Conservation (phyloP, 2,329 filamentous ascomycete genomes). For the Colletotrichum aenigma region DNA sequence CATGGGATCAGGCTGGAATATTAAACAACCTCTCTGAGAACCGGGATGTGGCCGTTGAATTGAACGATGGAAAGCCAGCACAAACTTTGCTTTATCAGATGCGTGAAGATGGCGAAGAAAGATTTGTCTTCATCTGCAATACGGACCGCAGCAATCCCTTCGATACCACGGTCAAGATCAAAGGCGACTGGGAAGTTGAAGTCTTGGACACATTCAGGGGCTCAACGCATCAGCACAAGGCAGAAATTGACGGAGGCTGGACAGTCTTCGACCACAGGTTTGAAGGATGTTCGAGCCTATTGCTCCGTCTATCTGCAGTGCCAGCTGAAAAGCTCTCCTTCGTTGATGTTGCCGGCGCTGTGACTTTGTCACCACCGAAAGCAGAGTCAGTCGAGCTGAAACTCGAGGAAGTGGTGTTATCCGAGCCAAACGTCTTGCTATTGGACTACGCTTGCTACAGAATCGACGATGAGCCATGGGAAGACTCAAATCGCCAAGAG, state of each 20-base stretch:
- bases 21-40: neutral
- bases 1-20: neutral
- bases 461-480: slow-evolving; percentile 25
- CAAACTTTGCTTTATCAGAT: slow-evolving; percentile 32
- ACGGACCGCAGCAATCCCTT: slow-evolving; percentile 25
- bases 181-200: slow-evolving; percentile 29
- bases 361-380: neutral
- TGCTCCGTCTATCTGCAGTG: slow-evolving; percentile 22
- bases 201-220: slow-evolving; percentile 31
- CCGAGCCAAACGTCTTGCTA: slow-evolving; percentile 33
- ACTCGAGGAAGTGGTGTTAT: slow-evolving; percentile 19
- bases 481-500: slow-evolving; percentile 20
- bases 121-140: slow-evolving; percentile 35
- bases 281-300: slow-evolving; percentile 31
- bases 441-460: slow-evolving; percentile 32
- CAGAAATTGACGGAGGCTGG: slow-evolving; percentile 21
- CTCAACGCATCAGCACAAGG: neutral
- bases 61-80: neutral
- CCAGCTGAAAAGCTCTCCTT: neutral
- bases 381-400: neutral
- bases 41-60: neutral
- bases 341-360: neutral
- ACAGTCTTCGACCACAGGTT: slow-evolving; percentile 28
- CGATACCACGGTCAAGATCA: slow-evolving; percentile 25
- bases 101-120: slow-evolving; percentile 29